Percentiles rank a stretch among this genome's conserved stretches.
These are phyloP conservation scores for Arabis hirsuta DNA, from an alignment of 345 rosid genomes.

Conservation along the genomic window DNA sequence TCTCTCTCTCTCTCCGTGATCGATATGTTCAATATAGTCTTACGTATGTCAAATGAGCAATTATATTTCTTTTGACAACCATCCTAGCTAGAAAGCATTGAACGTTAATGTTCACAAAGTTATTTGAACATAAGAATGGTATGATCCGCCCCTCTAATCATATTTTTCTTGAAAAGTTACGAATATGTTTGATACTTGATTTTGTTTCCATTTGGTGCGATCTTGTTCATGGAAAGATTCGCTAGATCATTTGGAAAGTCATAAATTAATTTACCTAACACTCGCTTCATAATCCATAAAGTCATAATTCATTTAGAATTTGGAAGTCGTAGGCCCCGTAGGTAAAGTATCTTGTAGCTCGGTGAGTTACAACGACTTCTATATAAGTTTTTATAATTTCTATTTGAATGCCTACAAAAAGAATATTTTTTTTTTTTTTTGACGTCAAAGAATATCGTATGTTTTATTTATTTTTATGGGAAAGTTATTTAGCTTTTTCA, in stretches of 20 bases:
- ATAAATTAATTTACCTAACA: not conserved
- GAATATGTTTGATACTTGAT: constrained; percentile 7
- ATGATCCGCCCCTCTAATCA: constrained; percentile 30
- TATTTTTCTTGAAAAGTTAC: constrained; percentile 18
- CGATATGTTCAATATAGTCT: constrained; percentile 32
- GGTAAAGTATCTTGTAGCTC: constrained; percentile 23
- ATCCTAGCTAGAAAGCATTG: constrained; percentile 10
- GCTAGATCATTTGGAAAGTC: not conserved
- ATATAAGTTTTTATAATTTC: constrained; percentile 17
- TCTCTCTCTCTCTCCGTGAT: constrained; percentile 34
- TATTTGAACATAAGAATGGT: constrained; percentile 16
- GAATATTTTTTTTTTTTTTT: not conserved
- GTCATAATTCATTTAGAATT: no score
- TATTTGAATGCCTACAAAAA: constrained; percentile 18
- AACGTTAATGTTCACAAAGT: constrained; percentile 13
- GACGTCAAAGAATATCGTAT: not conserved
- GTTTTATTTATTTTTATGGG: not conserved
- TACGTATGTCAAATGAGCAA: constrained; percentile 28
- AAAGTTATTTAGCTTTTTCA: constrained; percentile 42
- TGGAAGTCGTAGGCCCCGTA: not conserved
- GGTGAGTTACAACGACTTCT: constrained; percentile 17
- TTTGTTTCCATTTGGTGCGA: not conserved
- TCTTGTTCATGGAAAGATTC: constrained; percentile 21
- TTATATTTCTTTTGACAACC: constrained; percentile 38
- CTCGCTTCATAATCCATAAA: not conserved